Percentiles rank a stretch among this genome's conserved stretches.
Evolutionary conservation across 345 rosid species (phyloP).

Genomic region (Cardamine resedifolia): DNA sequence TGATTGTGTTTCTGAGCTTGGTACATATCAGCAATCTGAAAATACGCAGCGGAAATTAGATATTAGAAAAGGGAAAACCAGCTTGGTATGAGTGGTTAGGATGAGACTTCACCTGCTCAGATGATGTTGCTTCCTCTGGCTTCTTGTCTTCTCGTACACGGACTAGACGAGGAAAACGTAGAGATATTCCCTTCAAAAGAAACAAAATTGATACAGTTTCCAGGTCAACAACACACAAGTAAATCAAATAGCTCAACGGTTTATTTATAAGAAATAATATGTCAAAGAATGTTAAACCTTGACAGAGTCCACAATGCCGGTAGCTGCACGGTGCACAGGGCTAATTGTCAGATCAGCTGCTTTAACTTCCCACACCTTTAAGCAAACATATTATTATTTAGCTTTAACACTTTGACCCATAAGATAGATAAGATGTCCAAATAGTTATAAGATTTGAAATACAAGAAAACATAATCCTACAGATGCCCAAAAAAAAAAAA

Average conservation of each 20-base stretch:
- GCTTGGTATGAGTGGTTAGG: neutral
- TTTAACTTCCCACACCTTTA: conserved; percentile 97
- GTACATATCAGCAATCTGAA: conserved; percentile 91
- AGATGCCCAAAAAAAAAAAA: too few species aligned
- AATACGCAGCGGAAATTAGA: conserved; percentile 7
- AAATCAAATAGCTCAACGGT: neutral
- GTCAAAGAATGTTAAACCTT: conserved; percentile 55
- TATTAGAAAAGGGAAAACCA: neutral
- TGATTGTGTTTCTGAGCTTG: conserved; percentile 73
- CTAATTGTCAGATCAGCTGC: conserved; percentile 96
- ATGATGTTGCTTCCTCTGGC: conserved; percentile 79
- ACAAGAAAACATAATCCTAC: neutral
- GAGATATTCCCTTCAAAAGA: conserved; percentile 33
- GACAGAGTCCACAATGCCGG: conserved; percentile 73
- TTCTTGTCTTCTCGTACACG: conserved; percentile 82
- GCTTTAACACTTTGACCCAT: neutral
- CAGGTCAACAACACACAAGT: neutral
- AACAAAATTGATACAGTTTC: neutral
- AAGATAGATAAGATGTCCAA: neutral
- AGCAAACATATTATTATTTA: conserved; percentile 6
- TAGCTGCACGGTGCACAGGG: conserved; percentile 89
- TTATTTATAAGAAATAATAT: neutral
- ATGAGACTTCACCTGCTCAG: conserved; percentile 67
- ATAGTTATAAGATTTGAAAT: neutral
- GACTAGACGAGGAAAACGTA: conserved; percentile 82